Evolutionary conservation across 495 filamentous ascomycete genomes (phyloP).

Genomic region (Cladorrhinum samala): DNA sequence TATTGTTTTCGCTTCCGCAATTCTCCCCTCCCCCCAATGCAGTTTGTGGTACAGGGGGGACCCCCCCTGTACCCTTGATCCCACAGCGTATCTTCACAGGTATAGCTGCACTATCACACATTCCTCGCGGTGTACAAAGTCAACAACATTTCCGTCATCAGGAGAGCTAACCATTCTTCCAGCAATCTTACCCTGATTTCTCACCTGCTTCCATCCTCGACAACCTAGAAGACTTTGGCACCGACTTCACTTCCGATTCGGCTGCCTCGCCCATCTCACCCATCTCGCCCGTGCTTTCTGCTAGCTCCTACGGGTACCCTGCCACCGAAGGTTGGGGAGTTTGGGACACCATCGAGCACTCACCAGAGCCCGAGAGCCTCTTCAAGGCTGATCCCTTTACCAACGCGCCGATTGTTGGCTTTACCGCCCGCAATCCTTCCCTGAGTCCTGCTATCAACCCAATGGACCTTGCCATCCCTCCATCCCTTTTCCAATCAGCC

Average conservation of each 20-base stretch:
- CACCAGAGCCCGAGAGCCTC: slow-evolving; percentile 14
- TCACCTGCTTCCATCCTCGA: slow-evolving; percentile 22
- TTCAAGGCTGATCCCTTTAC: slow-evolving; percentile 18
- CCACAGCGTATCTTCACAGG: not conserved
- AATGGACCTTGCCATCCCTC: slow-evolving; percentile 20
- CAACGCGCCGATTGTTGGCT: slow-evolving; percentile 4
- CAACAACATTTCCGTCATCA: not conserved
- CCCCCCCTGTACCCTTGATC: not conserved
- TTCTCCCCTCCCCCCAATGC: not conserved
- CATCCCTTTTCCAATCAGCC: slow-evolving; percentile 11
- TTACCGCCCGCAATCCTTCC: slow-evolving; percentile 3
- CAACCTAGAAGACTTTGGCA: slow-evolving; percentile 18
- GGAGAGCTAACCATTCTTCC: slow-evolving; percentile 5
- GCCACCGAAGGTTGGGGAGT: slow-evolving; percentile 14
- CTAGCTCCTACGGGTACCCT: slow-evolving; percentile 21
- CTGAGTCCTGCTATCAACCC: slow-evolving; percentile 29
- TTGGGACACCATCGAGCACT: slow-evolving; percentile 18
- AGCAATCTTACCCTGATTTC: slow-evolving; percentile 21
- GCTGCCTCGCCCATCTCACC: slow-evolving; percentile 22
- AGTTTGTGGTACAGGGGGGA: not conserved
- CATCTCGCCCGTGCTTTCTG: slow-evolving; percentile 21
- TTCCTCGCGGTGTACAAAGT: not conserved
- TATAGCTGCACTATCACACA: slow-evolving; percentile 1
- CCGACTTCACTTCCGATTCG: slow-evolving; percentile 28
- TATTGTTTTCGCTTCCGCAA: not conserved